Evolutionary conservation across 2,329 filamentous ascomycete species (phyloP), one percentile per base, ranked within the genome.

Genomic region (Cercospora sesami): DNA sequence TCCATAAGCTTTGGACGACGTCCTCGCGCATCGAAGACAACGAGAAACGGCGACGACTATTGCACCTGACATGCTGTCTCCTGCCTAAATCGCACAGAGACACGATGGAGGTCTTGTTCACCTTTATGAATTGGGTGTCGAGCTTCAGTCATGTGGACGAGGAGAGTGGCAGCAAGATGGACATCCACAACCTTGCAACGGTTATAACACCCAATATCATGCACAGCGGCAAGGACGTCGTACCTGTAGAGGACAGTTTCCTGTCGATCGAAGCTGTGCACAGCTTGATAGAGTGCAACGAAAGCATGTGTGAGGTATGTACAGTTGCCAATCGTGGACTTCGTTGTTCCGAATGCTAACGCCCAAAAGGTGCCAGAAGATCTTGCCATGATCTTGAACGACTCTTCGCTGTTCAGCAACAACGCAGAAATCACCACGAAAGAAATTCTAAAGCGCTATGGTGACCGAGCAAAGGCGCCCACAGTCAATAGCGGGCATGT

Each of bases 101-200:
- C 79, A 94, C 91, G 18, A 89, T 99, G 80, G 95, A 99, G 80
- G 93, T 99, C 51, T 81, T 99, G 1, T 98, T 97, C 81, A 91
- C 90, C 61, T 99, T 99, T 85, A 85, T 99, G 58, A 97, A 97
- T 76, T 99, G 95, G 94, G 93, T 94, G 5, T 93, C 94, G 4
- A 97, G 94, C 1, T 99, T 99, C 83, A 94, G 96, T 70, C 94
- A 97, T 77, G 90, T 99, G 14, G 95, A 99, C 75, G 95, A 99
- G 76, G 95, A 99, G 78, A 91, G 91, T 23, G 95, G 95, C 28
- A 97, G 94, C 74, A 97, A 98, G 85, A 99, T 99, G 95, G 95
- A 99, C 78, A 91, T 96, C 63, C 93, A 96, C 83, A 99, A 99
- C 77, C 86, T 99, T 71, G 93, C 95, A 3, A 98, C 96, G 3